Evolutionary conservation across 2,329 filamentous ascomycete genomes (phyloP).

Genomic region (Neophaeococcomyces mojaviensis): DNA sequence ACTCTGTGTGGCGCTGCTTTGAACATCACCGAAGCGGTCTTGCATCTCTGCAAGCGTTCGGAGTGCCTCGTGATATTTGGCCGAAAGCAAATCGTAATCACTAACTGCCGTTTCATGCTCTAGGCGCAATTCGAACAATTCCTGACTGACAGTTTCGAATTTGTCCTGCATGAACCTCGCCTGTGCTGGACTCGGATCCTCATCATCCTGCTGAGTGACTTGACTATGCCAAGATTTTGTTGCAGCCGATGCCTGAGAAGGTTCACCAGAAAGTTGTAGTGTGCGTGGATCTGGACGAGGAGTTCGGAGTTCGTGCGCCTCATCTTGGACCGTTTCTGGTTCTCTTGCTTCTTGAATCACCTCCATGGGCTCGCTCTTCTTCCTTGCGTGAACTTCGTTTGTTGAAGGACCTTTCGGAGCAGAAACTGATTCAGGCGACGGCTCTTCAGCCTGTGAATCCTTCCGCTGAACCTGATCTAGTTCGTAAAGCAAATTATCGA

Average conservation of each 20-base stretch:
- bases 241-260: conserved; percentile 27
- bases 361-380: conserved; percentile 29
- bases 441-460: conserved; percentile 20
- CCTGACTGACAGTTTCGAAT: conserved; percentile 81
- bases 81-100: conserved; percentile 72
- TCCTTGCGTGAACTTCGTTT: conserved; percentile 24
- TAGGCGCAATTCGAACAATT: conserved; percentile 80
- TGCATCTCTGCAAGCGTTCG: conserved; percentile 76
- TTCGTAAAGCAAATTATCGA: conserved; percentile 87
- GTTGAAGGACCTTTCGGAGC: conserved; percentile 9
- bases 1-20: conserved; percentile 48
- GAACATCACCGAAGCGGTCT: conserved; percentile 72
- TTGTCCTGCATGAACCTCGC: conserved; percentile 84
- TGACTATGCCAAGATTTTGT: no score
- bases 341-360: conserved; percentile 38
- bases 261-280: conserved; percentile 25
- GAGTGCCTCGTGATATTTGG: conserved; percentile 86
- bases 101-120: conserved; percentile 79
- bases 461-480: conserved; percentile 69
- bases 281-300: conserved; percentile 13
- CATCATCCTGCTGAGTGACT: conserved; percentile 35
- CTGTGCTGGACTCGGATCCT: conserved; percentile 64
- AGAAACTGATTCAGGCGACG: no score
- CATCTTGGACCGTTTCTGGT: conserved; percentile 28
- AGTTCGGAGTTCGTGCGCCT: conserved; percentile 34